Conservation (phyloP, 495 filamentous ascomycete species). For the Penicillium coffeae region DNA sequence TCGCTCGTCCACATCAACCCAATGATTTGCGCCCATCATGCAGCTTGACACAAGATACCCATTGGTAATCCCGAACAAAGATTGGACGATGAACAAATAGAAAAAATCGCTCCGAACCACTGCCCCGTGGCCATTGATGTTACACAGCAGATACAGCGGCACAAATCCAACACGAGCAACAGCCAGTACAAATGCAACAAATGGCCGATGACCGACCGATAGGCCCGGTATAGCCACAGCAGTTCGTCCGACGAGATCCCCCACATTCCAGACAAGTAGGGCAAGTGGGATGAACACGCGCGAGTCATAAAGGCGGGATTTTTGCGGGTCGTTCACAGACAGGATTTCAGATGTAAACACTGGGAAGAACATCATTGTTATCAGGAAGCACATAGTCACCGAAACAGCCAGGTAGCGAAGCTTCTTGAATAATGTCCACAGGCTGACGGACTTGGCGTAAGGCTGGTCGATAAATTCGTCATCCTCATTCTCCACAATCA, state of each 20-base stretch:
- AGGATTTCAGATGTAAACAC: slow-evolving; percentile 82
- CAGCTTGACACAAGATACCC: slow-evolving; percentile 78
- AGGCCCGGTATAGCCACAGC: slow-evolving; percentile 58
- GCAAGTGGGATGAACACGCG: slow-evolving; percentile 81
- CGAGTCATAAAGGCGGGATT: slow-evolving; percentile 61
- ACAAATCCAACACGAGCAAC: slow-evolving; percentile 65
- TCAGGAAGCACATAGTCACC: slow-evolving; percentile 71
- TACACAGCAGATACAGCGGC: slow-evolving; percentile 86
- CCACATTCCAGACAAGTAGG: slow-evolving; percentile 92
- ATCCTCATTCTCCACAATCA: slow-evolving; percentile 16
- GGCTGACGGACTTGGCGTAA: slow-evolving; percentile 52
- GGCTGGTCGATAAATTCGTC: slow-evolving; percentile 3
- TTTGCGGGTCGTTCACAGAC: slow-evolving; percentile 54
- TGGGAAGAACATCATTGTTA: slow-evolving; percentile 87
- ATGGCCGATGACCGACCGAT: slow-evolving; percentile 59
- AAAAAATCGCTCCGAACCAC: slow-evolving; percentile 75
- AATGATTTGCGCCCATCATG: slow-evolving; percentile 86
- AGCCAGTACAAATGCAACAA: slow-evolving; percentile 58
- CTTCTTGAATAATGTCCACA: slow-evolving; percentile 66
- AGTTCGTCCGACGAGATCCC: slow-evolving; percentile 78
- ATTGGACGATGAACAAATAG: slow-evolving; percentile 79
- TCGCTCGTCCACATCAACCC: slow-evolving; percentile 72
- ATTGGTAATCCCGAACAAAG: slow-evolving; percentile 78
- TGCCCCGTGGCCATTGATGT: slow-evolving; percentile 66
- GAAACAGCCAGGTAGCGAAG: slow-evolving; percentile 65